Evolutionary conservation across 2,329 filamentous ascomycete genomes (phyloP).

Genomic region (Huntiella abstrusa): DNA sequence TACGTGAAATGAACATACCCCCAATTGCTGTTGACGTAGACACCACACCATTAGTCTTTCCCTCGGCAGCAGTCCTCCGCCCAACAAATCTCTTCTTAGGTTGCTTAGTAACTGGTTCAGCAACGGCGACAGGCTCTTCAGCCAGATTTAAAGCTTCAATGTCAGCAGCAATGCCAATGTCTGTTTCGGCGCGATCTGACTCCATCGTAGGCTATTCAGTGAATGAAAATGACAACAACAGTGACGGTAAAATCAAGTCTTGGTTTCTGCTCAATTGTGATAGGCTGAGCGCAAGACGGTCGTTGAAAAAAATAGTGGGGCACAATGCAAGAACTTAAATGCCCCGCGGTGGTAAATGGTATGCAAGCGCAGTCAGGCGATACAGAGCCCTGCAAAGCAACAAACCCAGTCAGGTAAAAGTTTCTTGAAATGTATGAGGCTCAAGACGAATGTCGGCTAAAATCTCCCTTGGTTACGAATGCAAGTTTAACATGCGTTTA

Average conservation of each 20-base stretch:
- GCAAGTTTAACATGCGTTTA: no score
- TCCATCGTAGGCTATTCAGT: slow-evolving; percentile 36
- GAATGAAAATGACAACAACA: background rate
- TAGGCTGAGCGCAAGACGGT: slow-evolving; percentile 2
- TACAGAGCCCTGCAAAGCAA: no score
- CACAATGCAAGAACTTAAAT: slow-evolving; percentile 7
- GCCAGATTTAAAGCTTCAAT: slow-evolving; percentile 28
- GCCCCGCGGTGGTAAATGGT: slow-evolving; percentile 3
- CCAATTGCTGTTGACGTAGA: slow-evolving; percentile 9
- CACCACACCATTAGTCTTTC: slow-evolving; percentile 22
- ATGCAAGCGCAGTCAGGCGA: no score
- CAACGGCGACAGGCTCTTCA: slow-evolving; percentile 14
- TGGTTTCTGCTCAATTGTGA: slow-evolving; percentile 3
- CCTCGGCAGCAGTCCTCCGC: slow-evolving; percentile 42
- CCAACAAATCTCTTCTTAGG: slow-evolving; percentile 90
- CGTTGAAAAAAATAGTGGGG: slow-evolving; percentile 11
- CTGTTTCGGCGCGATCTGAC: slow-evolving; percentile 50
- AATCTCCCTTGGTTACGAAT: no score
- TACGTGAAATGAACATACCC: slow-evolving; percentile 2
- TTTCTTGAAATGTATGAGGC: no score
- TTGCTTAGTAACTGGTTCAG: slow-evolving; percentile 29
- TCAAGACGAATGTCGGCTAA: no score
- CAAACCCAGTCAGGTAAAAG: no score
- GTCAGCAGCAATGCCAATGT: slow-evolving; percentile 50
- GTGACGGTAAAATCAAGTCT: background rate